phyloP scores from a whole-genome alignment of 2,329 filamentous ascomycete species.

The Talaromyces sp. region DNA sequence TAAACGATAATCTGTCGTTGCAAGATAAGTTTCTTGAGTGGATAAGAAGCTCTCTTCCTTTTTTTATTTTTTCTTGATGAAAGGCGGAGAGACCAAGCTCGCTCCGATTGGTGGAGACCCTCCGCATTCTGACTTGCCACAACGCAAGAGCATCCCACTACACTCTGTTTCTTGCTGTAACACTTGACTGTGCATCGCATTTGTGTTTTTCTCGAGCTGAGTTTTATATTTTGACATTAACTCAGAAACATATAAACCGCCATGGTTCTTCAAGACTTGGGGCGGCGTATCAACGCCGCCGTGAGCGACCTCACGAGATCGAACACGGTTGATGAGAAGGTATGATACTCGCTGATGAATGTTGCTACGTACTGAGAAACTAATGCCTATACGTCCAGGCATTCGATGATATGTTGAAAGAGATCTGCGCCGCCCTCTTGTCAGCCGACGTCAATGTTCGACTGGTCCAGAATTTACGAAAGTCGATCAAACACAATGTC shows the following conservation, averaged over 20 bases:
- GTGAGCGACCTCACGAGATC: conserved; percentile 89
- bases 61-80: conserved; percentile 21
- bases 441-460: conserved; percentile 97
- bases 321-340: conserved; percentile 94
- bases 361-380: neutral
- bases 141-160: conserved; percentile 6
- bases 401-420: conserved; percentile 97
- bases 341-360: conserved; percentile 25
- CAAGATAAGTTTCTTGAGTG: neutral
- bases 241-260: conserved; percentile 19
- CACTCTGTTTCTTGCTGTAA: neutral
- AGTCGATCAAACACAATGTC: conserved; percentile 83
- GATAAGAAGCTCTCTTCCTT: conserved; percentile 15
- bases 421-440: conserved; percentile 91
- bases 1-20: neutral
- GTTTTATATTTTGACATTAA: neutral
- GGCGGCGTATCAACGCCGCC: conserved; percentile 95
- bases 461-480: conserved; percentile 83
- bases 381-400: conserved; percentile 51
- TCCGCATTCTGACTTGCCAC: conserved; percentile 15
- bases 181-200: neutral
- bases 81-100: conserved; percentile 11
- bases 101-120: conserved; percentile 30
- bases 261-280: conserved; percentile 99
- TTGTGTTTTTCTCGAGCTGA: neutral